These are phyloP conservation scores for Mycena kentingensis DNA, from an alignment of 768 basidiomycete species.

Conservation along the genomic window DNA sequence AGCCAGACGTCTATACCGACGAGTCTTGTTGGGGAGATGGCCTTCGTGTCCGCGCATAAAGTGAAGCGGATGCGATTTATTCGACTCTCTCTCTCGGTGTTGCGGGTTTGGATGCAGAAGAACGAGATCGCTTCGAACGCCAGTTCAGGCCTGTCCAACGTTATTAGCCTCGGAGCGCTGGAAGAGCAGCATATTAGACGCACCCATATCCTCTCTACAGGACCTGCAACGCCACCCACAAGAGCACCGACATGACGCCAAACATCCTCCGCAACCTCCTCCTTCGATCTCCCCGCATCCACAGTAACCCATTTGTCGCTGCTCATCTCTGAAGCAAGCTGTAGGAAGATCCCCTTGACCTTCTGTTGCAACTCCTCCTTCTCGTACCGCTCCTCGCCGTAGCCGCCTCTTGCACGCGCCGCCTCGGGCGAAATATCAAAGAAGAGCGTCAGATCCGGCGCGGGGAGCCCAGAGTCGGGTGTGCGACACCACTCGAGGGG, in stretches of 20 bases:
- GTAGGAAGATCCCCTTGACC: constrained; percentile 61
- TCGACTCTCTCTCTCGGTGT: too few relatives aligned
- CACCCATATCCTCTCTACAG: constrained; percentile 57
- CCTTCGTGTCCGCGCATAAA: too few relatives aligned
- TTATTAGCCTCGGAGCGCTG: too few relatives aligned
- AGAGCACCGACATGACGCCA: constrained; percentile 55
- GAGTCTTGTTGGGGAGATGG: too few relatives aligned
- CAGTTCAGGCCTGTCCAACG: too few relatives aligned
- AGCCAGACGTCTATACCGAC: too few relatives aligned
- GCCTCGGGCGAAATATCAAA: constrained; percentile 76
- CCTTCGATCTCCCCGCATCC: constrained; percentile 56
- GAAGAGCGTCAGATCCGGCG: constrained; percentile 87
- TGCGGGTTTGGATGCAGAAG: too few relatives aligned
- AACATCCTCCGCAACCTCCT: constrained; percentile 54
- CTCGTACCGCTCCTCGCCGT: constrained; percentile 88
- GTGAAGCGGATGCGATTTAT: too few relatives aligned
- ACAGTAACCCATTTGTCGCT: constrained; percentile 51
- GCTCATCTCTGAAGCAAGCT: constrained; percentile 55
- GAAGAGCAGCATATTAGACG: too few relatives aligned
- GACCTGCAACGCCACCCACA: constrained; percentile 38
- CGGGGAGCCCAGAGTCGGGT: constrained; percentile 86
- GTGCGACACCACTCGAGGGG: constrained; percentile 81
- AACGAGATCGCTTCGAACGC: too few relatives aligned
- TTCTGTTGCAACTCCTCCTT: constrained; percentile 70
- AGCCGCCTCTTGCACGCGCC: constrained; percentile 73